Evolutionary conservation across 148 eudicot species (phyloP), one percentile per base, ranked within the genome.

Genomic region (Euryodendron excelsum): DNA sequence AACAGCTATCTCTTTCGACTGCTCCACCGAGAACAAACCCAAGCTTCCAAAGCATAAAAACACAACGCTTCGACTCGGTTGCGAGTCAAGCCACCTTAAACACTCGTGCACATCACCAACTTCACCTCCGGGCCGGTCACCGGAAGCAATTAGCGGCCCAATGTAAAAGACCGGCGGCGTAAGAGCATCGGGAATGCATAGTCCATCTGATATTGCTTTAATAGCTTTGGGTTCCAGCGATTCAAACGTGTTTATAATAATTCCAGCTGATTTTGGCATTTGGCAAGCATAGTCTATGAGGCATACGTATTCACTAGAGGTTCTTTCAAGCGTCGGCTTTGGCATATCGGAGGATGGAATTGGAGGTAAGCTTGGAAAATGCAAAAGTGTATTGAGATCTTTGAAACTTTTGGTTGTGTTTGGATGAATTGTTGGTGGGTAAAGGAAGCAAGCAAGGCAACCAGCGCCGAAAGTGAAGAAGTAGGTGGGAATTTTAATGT

Each of bases 21-120:
- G 87, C 64, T 60, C 80, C 3, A 56, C 48, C 5, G 33, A 13
- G 28, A 85, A 80, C 45, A 62, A 12, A 0, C 82, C 85, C 34
- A 61, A 39, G 30, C 85, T 85, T 9, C 87, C 85, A 13, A 85
- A 85, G 17, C 83, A 82, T 1, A 85, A 63, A 11, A 82, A 85
- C 63, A 85, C 83, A 13, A 85, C 85, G 21, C 81, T 79, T 23
- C 59, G 73, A 0, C 73, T 66, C 10, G 85, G 85, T 73, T 85
- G 79, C 23, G 13, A 18, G 63, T 85, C 87, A 0, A 85, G 85
- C 87, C 87, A 85, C 2, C 18, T 78, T 45, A 84, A 21, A 67
- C 78, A 79, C 60, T 77, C 83, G 20, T 79, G 76, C 21, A 23
- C 25, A 1, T 34, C 68, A 3, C 77, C 78, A 9, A 50, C 28